These are phyloP conservation scores for Corylus heterophylla DNA, from an alignment of 306 rosid species.

Conservation along the genomic window DNA sequence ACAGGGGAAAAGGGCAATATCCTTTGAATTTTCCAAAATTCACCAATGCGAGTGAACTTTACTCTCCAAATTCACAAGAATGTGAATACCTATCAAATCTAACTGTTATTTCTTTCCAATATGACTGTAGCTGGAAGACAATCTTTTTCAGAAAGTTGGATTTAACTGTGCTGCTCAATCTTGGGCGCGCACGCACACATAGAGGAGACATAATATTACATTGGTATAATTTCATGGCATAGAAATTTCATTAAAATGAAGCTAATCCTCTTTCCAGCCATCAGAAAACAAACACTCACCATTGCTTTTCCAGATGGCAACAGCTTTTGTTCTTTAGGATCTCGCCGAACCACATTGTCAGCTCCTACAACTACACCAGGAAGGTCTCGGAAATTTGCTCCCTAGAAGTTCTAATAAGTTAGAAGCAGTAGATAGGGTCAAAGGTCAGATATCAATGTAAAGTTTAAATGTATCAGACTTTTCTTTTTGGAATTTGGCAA, in stretches of 20 bases:
- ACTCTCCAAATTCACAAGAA: neutral
- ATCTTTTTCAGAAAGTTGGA: neutral
- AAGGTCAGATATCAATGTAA: slow-evolving; percentile 24
- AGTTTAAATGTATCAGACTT: slow-evolving; percentile 48
- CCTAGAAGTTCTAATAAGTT: slow-evolving; percentile 45
- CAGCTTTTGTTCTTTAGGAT: slow-evolving; percentile 33
- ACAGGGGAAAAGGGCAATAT: neutral
- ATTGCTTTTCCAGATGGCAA: slow-evolving; percentile 85
- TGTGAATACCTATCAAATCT: neutral
- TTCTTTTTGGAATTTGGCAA: slow-evolving; percentile 87
- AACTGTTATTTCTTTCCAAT: neutral
- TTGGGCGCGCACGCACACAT: neutral
- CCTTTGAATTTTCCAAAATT: neutral
- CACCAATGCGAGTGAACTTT: neutral
- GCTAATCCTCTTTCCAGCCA: neutral
- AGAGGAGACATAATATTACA: neutral
- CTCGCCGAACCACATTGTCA: slow-evolving; percentile 82
- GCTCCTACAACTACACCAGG: slow-evolving; percentile 86
- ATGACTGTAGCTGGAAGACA: neutral
- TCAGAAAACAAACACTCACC: slow-evolving; percentile 48
- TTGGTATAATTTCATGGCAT: neutral
- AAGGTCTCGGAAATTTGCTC: slow-evolving; percentile 91
- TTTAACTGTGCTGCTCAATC: neutral
- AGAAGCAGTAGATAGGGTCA: slow-evolving; percentile 22
- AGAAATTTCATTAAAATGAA: neutral